These are phyloP conservation scores for Phoma sp. DNA, from an alignment of 2,329 filamentous ascomycete species.

Conservation along the genomic window DNA sequence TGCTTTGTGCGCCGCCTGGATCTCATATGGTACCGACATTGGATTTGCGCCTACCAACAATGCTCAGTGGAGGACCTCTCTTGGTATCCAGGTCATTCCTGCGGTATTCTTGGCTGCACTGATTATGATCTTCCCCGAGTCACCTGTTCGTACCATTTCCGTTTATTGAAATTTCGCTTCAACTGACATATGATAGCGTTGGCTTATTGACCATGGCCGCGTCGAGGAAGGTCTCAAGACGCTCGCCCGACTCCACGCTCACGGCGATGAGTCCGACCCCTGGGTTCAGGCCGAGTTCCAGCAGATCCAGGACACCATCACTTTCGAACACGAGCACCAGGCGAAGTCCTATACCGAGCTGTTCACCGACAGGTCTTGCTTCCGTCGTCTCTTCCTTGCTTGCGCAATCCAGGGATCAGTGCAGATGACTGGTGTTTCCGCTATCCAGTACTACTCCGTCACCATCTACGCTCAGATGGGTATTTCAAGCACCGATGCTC, in stretches of 20 bases:
- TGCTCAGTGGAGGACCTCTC: conserved; percentile 66
- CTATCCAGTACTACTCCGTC: conserved; percentile 76
- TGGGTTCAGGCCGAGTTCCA: conserved; percentile 76
- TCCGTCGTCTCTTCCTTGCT: conserved; percentile 74
- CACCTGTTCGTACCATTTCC: conserved; percentile 43
- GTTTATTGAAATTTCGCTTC: too few species aligned
- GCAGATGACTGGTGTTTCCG: conserved; percentile 72
- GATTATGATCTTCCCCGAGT: conserved; percentile 75
- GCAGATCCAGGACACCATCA: conserved; percentile 71
- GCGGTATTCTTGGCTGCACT: conserved; percentile 68
- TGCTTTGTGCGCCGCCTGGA: conserved; percentile 73
- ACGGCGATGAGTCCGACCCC: conserved; percentile 68
- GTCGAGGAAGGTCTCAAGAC: conserved; percentile 69
- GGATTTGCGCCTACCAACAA: conserved; percentile 55
- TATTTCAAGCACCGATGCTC: conserved; percentile 67
- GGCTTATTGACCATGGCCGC: conserved; percentile 76
- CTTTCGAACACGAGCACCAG: conserved; percentile 69
- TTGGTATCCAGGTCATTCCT: conserved; percentile 75
- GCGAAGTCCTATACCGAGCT: conserved; percentile 74
- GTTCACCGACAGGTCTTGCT: conserved; percentile 68
- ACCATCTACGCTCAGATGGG: conserved; percentile 72
- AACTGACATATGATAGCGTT: conserved; percentile 41
- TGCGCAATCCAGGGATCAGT: conserved; percentile 71
- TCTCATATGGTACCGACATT: conserved; percentile 67
- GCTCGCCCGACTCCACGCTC: conserved; percentile 71